These are phyloP conservation scores for Polytolypa hystricis DNA, from an alignment of 2,329 filamentous ascomycete genomes.

Conservation along the genomic window DNA sequence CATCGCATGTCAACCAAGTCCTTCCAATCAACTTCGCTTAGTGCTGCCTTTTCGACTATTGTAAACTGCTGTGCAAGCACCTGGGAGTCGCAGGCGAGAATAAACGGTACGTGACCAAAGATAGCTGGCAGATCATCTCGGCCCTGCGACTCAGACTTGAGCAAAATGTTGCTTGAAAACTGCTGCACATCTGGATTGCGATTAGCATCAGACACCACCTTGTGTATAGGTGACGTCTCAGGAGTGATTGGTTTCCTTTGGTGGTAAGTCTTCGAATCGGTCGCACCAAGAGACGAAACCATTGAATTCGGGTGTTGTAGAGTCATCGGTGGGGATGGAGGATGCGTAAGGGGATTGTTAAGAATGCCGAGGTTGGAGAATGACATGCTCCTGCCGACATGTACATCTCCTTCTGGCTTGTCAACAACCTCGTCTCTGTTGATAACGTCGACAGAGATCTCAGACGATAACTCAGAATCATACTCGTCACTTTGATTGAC, in stretches of 20 bases:
- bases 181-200: slow-evolving; percentile 19
- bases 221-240: slow-evolving; percentile 26
- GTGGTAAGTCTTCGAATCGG: slow-evolving; percentile 23
- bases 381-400: slow-evolving; percentile 22
- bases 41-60: slow-evolving; percentile 53
- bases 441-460: slow-evolving; percentile 42
- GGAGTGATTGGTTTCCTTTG: slow-evolving; percentile 31
- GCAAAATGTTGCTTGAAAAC: slow-evolving; percentile 23
- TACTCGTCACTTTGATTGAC: slow-evolving; percentile 31
- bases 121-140: no score
- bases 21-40: slow-evolving; percentile 57
- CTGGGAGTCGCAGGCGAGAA: slow-evolving; percentile 52
- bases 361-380: slow-evolving; percentile 32
- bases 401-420: slow-evolving; percentile 21
- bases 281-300: slow-evolving; percentile 20
- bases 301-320: slow-evolving; percentile 28
- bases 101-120: slow-evolving; percentile 51
- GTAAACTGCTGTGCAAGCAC: slow-evolving; percentile 53
- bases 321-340: slow-evolving; percentile 36
- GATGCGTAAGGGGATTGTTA: slow-evolving; percentile 35
- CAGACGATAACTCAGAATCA: slow-evolving; percentile 43
- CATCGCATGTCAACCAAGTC: slow-evolving; percentile 54
- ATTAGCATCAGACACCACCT: slow-evolving; percentile 12
- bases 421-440: slow-evolving; percentile 27
- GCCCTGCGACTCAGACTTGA: slow-evolving; percentile 22